Percentiles rank a stretch among this genome's conserved stretches.
phyloP scores from a whole-genome alignment of 352 stramenopile genomes.

The Globisporangium cylindrosporum region DNA sequence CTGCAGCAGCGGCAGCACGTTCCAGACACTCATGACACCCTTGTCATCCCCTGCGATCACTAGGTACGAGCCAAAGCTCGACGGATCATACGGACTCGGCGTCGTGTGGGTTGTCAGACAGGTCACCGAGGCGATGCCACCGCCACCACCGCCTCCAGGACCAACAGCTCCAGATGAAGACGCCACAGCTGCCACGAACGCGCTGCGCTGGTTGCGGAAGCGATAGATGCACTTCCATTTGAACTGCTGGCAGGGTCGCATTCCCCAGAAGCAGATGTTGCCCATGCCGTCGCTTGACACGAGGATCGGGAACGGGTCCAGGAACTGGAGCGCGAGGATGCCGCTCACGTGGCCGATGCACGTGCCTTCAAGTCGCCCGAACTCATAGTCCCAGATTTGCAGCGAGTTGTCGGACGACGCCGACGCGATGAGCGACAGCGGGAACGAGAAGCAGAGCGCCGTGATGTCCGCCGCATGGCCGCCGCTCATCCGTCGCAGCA shows the following conservation, averaged over 20 bases:
- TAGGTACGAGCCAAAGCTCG: constrained; percentile 36
- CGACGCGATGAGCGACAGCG: constrained; percentile 75
- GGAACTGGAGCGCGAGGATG: constrained; percentile 60
- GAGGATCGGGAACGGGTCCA: constrained; percentile 73
- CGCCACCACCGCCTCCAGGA: not conserved
- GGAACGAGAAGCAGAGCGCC: constrained; percentile 65
- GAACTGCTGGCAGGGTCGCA: constrained; percentile 49
- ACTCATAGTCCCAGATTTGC: constrained; percentile 88
- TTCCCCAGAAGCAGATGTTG: constrained; percentile 77
- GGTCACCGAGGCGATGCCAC: constrained; percentile 42
- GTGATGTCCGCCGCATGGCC: constrained; percentile 81
- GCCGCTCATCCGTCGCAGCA: constrained; percentile 70
- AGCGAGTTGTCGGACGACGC: constrained; percentile 68
- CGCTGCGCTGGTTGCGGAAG: constrained; percentile 56
- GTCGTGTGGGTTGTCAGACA: constrained; percentile 39
- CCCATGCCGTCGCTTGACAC: constrained; percentile 64
- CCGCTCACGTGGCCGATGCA: constrained; percentile 74
- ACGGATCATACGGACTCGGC: constrained; percentile 20
- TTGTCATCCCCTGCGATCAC: constrained; percentile 80
- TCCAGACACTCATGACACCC: constrained; percentile 69
- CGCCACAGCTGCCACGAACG: constrained; percentile 2
- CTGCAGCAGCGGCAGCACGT: constrained; percentile 57
- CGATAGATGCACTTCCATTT: constrained; percentile 77
- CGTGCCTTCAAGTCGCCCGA: constrained; percentile 70
- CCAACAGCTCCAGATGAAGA: constrained; percentile 2